Conservation (phyloP, 345 rosid genomes). For the Excoecaria cochinchinensis region DNA sequence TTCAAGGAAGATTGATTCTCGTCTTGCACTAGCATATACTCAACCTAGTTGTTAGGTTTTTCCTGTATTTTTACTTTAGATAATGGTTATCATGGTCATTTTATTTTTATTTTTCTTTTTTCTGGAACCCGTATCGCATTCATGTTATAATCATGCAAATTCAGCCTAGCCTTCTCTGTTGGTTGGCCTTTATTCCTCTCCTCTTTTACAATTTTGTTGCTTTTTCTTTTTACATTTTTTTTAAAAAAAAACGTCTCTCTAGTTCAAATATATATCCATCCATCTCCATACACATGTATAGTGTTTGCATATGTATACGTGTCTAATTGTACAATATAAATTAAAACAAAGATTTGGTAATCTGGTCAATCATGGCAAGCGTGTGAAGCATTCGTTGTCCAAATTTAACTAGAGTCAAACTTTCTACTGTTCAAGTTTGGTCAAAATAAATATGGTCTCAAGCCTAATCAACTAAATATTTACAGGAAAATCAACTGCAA, state of each 20-base stretch:
- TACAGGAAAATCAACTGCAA: too few species aligned
- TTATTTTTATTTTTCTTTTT: background rate
- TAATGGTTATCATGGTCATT: background rate
- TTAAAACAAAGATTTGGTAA: background rate
- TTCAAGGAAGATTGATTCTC: constrained; percentile 24
- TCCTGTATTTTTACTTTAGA: constrained; percentile 13
- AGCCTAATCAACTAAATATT: background rate
- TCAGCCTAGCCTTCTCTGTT: background rate
- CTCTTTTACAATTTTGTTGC: background rate
- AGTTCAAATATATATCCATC: background rate
- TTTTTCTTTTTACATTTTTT: background rate
- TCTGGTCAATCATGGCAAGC: background rate
- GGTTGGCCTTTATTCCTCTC: background rate
- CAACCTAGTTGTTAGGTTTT: constrained; percentile 10
- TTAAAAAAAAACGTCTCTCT: background rate
- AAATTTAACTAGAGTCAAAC: background rate
- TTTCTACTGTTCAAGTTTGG: background rate
- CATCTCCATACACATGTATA: background rate
- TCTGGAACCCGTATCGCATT: constrained; percentile 8
- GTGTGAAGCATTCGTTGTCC: background rate
- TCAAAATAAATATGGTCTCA: background rate
- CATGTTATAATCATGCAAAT: background rate
- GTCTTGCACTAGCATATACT: constrained; percentile 7
- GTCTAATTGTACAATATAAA: background rate
- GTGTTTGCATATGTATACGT: background rate